Conservation (phyloP, 192 early-diverging fungal genomes). For the Podila epicladia region DNA sequence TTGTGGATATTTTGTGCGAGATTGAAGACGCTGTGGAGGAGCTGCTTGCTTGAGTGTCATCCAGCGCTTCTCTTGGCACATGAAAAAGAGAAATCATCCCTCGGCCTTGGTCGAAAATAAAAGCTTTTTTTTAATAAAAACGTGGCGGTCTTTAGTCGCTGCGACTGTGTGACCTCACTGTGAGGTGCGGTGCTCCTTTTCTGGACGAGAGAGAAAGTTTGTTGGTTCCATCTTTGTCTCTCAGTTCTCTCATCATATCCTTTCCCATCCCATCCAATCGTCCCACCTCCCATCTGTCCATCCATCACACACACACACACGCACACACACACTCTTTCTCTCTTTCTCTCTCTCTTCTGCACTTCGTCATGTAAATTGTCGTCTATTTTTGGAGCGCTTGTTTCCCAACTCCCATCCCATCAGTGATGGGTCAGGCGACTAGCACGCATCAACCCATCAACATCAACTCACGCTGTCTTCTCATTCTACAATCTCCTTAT, state of each 20-base stretch:
- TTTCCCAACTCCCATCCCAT: background rate
- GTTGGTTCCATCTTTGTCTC: background rate
- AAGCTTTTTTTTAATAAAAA: too few species aligned
- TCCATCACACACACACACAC: background rate
- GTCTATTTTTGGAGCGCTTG: background rate
- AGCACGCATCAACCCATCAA: background rate
- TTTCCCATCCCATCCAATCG: background rate
- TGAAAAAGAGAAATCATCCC: background rate
- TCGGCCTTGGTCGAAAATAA: background rate
- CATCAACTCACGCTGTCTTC: background rate
- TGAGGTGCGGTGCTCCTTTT: too few species aligned
- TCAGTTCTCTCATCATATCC: background rate
- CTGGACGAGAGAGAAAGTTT: too few species aligned
- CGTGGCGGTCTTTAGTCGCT: too few species aligned
- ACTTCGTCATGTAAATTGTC: background rate
- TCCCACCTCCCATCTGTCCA: background rate
- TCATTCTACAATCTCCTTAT: background rate
- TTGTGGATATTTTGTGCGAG: conserved; percentile 33
- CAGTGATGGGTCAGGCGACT: background rate
- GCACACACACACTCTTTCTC: background rate
- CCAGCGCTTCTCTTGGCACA: background rate
- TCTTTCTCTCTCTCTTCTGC: background rate
- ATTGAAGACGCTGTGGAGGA: conserved; percentile 25
- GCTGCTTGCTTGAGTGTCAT: background rate
- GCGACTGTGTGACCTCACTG: too few species aligned